These are phyloP conservation scores for Hypoxylon cercidicola DNA, from an alignment of 495 filamentous ascomycete species.

Conservation along the genomic window DNA sequence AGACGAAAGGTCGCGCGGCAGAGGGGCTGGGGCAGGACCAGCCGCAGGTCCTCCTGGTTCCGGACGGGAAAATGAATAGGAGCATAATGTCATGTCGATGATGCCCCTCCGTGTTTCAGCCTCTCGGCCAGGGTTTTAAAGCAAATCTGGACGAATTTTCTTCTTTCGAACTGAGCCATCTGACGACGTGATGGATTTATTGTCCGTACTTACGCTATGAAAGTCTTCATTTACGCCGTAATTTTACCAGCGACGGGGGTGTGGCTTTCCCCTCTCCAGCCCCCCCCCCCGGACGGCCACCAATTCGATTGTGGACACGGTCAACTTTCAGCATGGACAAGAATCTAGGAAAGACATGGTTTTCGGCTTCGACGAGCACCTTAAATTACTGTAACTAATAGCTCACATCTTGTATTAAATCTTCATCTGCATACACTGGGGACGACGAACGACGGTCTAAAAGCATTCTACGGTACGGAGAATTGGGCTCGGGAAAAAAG, in stretches of 20 bases:
- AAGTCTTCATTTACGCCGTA: slow-evolving; percentile 18
- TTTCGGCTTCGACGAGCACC: slow-evolving; percentile 21
- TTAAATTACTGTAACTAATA: slow-evolving; percentile 41
- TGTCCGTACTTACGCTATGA: slow-evolving; percentile 3
- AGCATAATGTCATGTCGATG: slow-evolving; percentile 5
- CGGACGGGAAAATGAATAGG: slow-evolving; percentile 43
- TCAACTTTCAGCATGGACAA: slow-evolving; percentile 1
- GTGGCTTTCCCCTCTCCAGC: slow-evolving; percentile 3
- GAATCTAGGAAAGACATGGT: slow-evolving; percentile 22
- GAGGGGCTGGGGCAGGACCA: slow-evolving; percentile 30
- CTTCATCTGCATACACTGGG: slow-evolving; percentile 40
- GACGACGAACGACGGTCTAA: slow-evolving; percentile 28
- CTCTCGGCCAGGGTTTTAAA: slow-evolving; percentile 16
- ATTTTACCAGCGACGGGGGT: slow-evolving; percentile 20
- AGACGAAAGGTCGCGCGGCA: slow-evolving; percentile 45
- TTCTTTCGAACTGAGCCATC: slow-evolving; percentile 18
- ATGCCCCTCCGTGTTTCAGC: slow-evolving; percentile 34
- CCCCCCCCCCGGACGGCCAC: slow-evolving; percentile 5
- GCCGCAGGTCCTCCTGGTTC: slow-evolving; percentile 23
- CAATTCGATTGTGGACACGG: slow-evolving; percentile 14
- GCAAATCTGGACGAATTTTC: slow-evolving; percentile 18
- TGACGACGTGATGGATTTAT: slow-evolving; percentile 17
- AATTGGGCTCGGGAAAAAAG: slow-evolving; percentile 36
- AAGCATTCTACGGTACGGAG: slow-evolving; percentile 42
- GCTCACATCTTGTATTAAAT: slow-evolving; percentile 36